phyloP scores from a whole-genome alignment of 164 flowering plant genomes.

The Paratinospora sagittata region DNA sequence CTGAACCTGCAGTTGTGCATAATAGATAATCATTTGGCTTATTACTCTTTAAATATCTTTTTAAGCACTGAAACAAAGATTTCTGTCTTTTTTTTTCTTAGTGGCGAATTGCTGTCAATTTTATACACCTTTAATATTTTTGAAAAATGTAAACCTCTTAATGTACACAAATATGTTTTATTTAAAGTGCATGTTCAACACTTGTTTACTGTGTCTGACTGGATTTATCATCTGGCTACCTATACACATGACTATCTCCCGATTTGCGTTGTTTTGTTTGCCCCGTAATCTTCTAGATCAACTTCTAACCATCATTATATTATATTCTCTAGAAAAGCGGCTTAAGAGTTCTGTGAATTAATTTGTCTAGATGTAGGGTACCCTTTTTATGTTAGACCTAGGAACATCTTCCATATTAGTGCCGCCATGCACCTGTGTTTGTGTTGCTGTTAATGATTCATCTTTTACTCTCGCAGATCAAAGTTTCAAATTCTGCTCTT shows the following conservation, averaged over 20 bases:
- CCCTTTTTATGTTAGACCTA: not conserved
- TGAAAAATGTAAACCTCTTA: no score
- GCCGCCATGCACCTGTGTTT: not conserved
- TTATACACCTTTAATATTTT: no score
- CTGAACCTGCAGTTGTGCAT: not conserved
- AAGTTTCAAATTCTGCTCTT: conserved; percentile 96
- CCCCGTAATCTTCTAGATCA: not conserved
- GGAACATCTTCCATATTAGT: not conserved
- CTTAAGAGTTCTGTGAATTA: no score
- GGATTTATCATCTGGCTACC: no score
- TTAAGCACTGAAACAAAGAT: not conserved
- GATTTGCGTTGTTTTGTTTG: not conserved
- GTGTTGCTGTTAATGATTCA: conserved; percentile 1
- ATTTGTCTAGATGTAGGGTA: not conserved
- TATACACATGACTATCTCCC: no score
- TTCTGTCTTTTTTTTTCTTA: no score
- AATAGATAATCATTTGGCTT: not conserved
- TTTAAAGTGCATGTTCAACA: no score
- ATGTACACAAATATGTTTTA: no score
- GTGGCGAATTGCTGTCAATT: no score
- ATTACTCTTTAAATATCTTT: not conserved
- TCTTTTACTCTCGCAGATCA: conserved; percentile 50
- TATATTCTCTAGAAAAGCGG: no score
- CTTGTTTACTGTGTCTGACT: no score
- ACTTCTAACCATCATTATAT: no score